A percentile compares a stretch with the other conserved stretches of the same genome.
Evolutionary conservation across 2,329 filamentous ascomycete genomes (phyloP).

Genomic region (Ophiostoma populinum): DNA sequence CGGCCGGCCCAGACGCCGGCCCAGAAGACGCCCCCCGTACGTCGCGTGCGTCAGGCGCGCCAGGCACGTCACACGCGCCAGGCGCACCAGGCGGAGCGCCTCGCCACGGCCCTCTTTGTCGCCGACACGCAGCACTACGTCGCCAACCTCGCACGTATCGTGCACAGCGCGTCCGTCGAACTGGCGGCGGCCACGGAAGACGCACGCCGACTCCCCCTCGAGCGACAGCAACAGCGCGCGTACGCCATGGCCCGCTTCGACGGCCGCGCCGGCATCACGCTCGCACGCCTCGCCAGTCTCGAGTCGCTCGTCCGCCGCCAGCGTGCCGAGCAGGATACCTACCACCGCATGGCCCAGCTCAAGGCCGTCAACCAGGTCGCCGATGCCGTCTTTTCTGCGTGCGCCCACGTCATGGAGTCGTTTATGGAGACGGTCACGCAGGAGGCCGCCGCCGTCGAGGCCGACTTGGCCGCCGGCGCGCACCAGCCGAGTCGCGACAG

Average conservation of each 20-base stretch:
- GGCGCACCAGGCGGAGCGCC: neutral
- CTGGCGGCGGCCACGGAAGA: neutral
- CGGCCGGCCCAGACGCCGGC: too few species aligned
- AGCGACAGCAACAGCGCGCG: neutral
- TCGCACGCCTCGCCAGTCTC: neutral
- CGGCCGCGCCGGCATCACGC: neutral
- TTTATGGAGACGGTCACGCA: constrained; percentile 6
- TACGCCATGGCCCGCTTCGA: neutral
- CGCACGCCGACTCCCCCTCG: neutral
- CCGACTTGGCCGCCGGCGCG: neutral
- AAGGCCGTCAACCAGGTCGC: constrained; percentile 6
- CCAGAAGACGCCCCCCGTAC: too few species aligned
- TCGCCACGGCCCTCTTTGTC: constrained; percentile 5
- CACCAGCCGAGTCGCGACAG: neutral
- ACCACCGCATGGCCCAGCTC: constrained; percentile 9
- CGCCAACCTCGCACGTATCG: constrained; percentile 3
- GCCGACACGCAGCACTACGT: constrained; percentile 8
- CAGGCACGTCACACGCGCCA: too few species aligned
- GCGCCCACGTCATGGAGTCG: constrained; percentile 6
- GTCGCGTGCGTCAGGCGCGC: too few species aligned
- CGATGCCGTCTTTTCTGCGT: neutral
- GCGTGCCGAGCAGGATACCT: constrained; percentile 3
- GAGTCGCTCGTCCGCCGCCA: neutral
- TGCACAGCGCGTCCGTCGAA: too few species aligned
- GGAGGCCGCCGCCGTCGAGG: neutral